Conservation (phyloP, 371 early-diverging fungal genomes). For the Haplosporangium sp. region DNA sequence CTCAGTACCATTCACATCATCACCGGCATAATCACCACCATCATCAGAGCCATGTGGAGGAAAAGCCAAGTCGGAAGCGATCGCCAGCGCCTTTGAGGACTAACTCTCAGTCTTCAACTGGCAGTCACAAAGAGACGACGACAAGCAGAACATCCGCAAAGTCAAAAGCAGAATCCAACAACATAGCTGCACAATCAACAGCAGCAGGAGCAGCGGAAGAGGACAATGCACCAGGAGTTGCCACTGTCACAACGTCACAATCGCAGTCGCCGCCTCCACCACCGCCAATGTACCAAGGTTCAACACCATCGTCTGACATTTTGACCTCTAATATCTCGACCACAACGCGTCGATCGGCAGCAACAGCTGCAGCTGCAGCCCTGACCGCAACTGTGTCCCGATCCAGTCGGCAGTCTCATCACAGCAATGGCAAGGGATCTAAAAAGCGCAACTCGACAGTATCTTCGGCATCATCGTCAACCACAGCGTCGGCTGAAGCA, state of each 20-base stretch:
- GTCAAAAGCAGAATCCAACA: neutral
- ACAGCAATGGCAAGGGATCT: slow-evolving; percentile 16
- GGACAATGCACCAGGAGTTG: neutral
- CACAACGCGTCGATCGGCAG: slow-evolving; percentile 49
- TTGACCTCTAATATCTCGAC: slow-evolving; percentile 44
- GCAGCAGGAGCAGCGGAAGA: neutral
- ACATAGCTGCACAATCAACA: neutral
- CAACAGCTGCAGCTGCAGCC: slow-evolving; percentile 44
- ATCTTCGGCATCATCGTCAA: slow-evolving; percentile 7
- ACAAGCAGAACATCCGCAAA: neutral
- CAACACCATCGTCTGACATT: slow-evolving; percentile 42
- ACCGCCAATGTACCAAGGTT: slow-evolving; percentile 7
- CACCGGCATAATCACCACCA: slow-evolving; percentile 17
- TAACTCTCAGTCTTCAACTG: slow-evolving; percentile 6
- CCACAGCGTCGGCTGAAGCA: neutral
- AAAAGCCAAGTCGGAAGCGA: slow-evolving; percentile 17
- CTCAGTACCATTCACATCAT: slow-evolving; percentile 27
- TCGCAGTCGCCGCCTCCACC: neutral
- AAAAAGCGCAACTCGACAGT: slow-evolving; percentile 29
- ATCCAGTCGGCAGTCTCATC: slow-evolving; percentile 17
- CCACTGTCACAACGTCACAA: neutral
- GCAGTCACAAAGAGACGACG: neutral
- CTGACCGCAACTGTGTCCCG: slow-evolving; percentile 36
- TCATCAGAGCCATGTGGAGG: slow-evolving; percentile 20
- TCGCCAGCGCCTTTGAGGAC: slow-evolving; percentile 18